These are phyloP conservation scores for Styphnolobium japonicum DNA, from an alignment of 306 rosid genomes.

Conservation along the genomic window DNA sequence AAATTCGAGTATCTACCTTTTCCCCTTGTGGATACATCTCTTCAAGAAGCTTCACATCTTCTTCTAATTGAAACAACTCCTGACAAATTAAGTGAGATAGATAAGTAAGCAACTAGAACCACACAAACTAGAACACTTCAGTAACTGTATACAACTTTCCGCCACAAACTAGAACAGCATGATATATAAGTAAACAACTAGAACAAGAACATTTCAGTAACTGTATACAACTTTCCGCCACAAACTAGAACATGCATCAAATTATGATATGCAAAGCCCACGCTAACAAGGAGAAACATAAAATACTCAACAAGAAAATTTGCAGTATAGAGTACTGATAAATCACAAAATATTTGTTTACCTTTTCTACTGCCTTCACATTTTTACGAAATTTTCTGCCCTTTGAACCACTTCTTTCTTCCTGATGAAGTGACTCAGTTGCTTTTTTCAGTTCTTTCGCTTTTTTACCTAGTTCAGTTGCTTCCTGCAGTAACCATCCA, in stretches of 20 bases:
- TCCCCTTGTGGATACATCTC: constrained; percentile 99
- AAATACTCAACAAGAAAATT: not conserved
- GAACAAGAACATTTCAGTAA: not conserved
- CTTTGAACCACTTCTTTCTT: constrained; percentile 87
- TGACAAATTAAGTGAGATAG: constrained; percentile 42
- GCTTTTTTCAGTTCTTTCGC: constrained; percentile 95
- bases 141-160: not conserved
- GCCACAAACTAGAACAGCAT: not conserved
- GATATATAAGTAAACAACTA: too few species aligned
- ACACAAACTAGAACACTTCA: not conserved
- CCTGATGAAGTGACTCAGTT: constrained; percentile 82
- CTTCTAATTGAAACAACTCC: constrained; percentile 96
- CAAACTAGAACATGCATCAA: constrained; percentile 24
- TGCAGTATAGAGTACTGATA: not conserved
- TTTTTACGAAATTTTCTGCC: constrained; percentile 95
- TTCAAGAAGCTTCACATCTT: constrained; percentile 95
- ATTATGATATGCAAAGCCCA: not conserved
- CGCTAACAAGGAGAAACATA: constrained; percentile 7
- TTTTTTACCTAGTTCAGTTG: constrained; percentile 88
- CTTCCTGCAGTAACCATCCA: constrained; percentile 68
- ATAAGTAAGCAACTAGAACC: not conserved
- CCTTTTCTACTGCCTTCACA: constrained; percentile 88
- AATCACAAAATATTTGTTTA: constrained; percentile 23
- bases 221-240: not conserved
- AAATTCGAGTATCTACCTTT: constrained; percentile 45